Evolutionary conservation across 495 filamentous ascomycete species (phyloP).

Genomic region (Podospora conica): DNA sequence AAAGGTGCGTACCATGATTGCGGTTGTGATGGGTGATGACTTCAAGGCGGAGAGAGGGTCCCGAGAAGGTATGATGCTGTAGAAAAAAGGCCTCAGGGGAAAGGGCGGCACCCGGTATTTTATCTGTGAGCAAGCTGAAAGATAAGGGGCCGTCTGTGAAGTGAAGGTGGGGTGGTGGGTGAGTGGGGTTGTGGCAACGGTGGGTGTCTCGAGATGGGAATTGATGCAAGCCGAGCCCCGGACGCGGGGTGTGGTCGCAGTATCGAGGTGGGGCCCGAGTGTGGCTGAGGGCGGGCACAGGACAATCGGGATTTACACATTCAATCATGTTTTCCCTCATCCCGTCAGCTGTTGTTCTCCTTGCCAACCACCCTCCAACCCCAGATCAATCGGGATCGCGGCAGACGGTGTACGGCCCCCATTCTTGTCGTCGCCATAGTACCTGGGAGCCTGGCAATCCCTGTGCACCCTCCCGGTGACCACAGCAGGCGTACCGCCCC

Average conservation of each 20-base stretch:
- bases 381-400: not conserved
- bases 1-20: not conserved
- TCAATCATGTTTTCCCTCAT: not conserved
- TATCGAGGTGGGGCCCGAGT: not conserved
- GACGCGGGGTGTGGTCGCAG: slow-evolving; percentile 1
- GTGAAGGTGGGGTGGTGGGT: not conserved
- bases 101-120: not conserved
- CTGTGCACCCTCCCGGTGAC: not conserved
- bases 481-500: not conserved
- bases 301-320: not conserved
- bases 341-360: not conserved
- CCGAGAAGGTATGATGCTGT: slow-evolving; percentile 1
- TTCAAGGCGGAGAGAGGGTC: not conserved
- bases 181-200: slow-evolving; percentile 1
- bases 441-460: too few species aligned
- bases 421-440: not conserved
- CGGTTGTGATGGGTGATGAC: not conserved
- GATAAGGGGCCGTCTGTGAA: not conserved
- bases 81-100: slow-evolving; percentile 5
- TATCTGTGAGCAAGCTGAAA: slow-evolving; percentile 3
- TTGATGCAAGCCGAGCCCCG: not conserved
- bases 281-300: not conserved
- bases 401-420: not conserved
- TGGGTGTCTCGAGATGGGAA: slow-evolving; percentile 1
- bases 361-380: not conserved